Base-by-base conservation (phyloP, 139 green algal species). In the Mychonastes homosphaera region DNA sequence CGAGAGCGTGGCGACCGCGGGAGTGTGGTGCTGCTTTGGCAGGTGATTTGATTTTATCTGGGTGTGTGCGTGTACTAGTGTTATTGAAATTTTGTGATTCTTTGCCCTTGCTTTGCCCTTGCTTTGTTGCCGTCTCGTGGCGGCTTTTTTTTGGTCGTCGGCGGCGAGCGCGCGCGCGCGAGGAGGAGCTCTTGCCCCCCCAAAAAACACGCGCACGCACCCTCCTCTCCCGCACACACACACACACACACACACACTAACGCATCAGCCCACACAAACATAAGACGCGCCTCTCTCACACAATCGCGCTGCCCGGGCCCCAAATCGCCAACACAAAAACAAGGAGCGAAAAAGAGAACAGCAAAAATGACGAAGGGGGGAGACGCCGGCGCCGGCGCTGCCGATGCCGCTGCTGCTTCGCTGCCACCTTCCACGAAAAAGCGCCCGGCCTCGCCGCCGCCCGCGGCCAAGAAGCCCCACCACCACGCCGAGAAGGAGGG, bases 31-130 rank as follows among this genome's bases (percentile, higher is more conserved):
- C 26, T 38, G 35, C 26, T 32, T 46, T 27, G 7, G 58, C 49
- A 24, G 47, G 47, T 32, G 26, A 12, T 36, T 34, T 65, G 4
- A 24, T 47, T 47, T 32, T 18, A 12, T 36, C 34, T 65, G 4
- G 58, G 58, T 3, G 7, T 9, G 13, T 6, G 50, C 24, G 47
- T 51, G 26, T 65, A 52, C 8, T 34, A 52, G 58, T 65, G 58
- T 35, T 65, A 58, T 43, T 46, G 39, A 46, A 16, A 46, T n/a
- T n/a, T n/a, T n/a, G 39, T 46, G 39, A 21, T 46, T 46, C 39
- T 21, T 21, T 46, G 39, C 15, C 39, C 15, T 16, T 46, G 15
- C 16, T 46, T 46, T 13, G 15, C 16, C 39, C 16, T 46, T 46
- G 39, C 16, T 15, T 18, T 51, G 13, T 43, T 10, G 10, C n/a